Evolutionary conservation across 2,329 filamentous ascomycete species (phyloP).

Genomic region (Diplodia corticola): DNA sequence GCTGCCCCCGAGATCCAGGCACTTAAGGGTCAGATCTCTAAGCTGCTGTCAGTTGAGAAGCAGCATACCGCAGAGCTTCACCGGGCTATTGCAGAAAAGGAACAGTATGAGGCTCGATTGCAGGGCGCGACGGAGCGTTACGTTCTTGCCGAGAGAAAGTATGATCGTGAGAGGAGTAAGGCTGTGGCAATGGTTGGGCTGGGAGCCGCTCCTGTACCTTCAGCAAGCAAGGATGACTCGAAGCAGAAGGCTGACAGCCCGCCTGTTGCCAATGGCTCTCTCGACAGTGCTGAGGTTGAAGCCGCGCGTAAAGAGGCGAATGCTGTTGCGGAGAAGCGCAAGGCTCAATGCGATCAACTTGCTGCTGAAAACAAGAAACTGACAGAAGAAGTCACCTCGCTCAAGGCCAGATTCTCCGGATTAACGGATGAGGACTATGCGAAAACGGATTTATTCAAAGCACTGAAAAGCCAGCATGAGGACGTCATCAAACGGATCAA

Average conservation of each 20-base stretch:
- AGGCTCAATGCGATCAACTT: slow-evolving; percentile 80
- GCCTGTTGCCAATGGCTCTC: slow-evolving; percentile 45
- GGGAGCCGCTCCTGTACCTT: slow-evolving; percentile 66
- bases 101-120: slow-evolving; percentile 80
- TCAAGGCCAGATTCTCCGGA: slow-evolving; percentile 67
- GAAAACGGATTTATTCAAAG: slow-evolving; percentile 89
- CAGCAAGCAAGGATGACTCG: slow-evolving; percentile 41
- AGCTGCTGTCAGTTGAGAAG: slow-evolving; percentile 79
- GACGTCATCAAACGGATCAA: slow-evolving; percentile 92
- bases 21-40: slow-evolving; percentile 73
- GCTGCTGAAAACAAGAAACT: slow-evolving; percentile 74
- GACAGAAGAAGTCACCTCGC: slow-evolving; percentile 74
- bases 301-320: slow-evolving; percentile 74
- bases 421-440: slow-evolving; percentile 92
- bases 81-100: slow-evolving; percentile 73
- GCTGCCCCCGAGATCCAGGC: slow-evolving; percentile 68
- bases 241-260: slow-evolving; percentile 24
- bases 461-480: slow-evolving; percentile 84
- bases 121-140: slow-evolving; percentile 88
- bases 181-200: slow-evolving; percentile 92
- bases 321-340: slow-evolving; percentile 77
- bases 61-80: slow-evolving; percentile 75
- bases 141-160: slow-evolving; percentile 91
- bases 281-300: slow-evolving; percentile 62
- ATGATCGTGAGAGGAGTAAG: slow-evolving; percentile 83